phyloP scores from a whole-genome alignment of 1,139 yeast species.

The Wickerhamiella pararugosa region DNA sequence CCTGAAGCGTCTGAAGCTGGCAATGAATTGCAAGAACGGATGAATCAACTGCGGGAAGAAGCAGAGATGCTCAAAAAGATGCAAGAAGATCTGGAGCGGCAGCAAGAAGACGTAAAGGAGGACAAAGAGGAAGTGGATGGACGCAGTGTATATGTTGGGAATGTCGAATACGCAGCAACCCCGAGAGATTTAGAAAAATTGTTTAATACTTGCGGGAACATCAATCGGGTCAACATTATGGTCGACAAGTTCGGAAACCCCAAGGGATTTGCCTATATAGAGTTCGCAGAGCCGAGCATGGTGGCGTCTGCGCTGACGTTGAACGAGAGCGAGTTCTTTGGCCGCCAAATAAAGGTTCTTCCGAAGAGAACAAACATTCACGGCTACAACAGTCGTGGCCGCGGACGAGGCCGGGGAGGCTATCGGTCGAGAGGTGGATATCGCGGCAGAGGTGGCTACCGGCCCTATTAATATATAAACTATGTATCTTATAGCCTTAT shows the following conservation, averaged over 20 bases:
- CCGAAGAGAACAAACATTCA: slow-evolving; percentile 75
- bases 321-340: slow-evolving; percentile 52
- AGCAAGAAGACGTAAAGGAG: slow-evolving; percentile 30
- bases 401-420: slow-evolving; percentile 37
- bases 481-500: background rate
- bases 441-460: slow-evolving; percentile 23
- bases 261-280: slow-evolving; percentile 76
- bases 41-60: slow-evolving; percentile 36
- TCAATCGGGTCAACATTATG: slow-evolving; percentile 71
- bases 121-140: slow-evolving; percentile 51
- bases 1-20: background rate
- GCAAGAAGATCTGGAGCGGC: slow-evolving; percentile 36
- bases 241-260: slow-evolving; percentile 62
- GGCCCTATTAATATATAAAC: slow-evolving; percentile 21
- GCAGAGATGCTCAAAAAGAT: slow-evolving; percentile 38
- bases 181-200: slow-evolving; percentile 73
- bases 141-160: slow-evolving; percentile 74
- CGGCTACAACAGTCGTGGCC: slow-evolving; percentile 35
- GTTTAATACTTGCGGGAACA: slow-evolving; percentile 59
- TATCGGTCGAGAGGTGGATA: slow-evolving; percentile 34
- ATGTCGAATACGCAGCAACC: slow-evolving; percentile 65
- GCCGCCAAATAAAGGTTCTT: slow-evolving; percentile 52
- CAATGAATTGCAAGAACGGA: slow-evolving; percentile 23
- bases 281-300: slow-evolving; percentile 48
- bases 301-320: slow-evolving; percentile 53